Base-by-base conservation (phyloP, 1,284 basidiomycete species). In the Leccinum fallax region DNA sequence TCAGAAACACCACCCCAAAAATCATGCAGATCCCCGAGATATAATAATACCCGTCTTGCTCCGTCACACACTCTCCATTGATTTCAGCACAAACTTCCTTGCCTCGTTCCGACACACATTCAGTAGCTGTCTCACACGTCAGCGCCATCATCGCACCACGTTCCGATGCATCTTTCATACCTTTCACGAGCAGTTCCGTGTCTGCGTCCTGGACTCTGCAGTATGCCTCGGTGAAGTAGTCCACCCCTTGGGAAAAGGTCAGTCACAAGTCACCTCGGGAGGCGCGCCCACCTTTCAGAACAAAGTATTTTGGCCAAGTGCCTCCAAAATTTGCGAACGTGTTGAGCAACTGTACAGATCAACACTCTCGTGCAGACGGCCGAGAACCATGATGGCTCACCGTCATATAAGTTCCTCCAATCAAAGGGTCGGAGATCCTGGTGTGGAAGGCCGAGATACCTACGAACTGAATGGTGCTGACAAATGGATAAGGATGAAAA, bases 391-490 rank as follows among this genome's bases (percentile, higher is more conserved):
- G 48, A 26, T 19, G 6, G 72, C 88, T 75, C 72, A 94, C 94
- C 15, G 95, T 98, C 95, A 98, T 98, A 75, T 98, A 98, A 1
- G 96, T 98, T 55, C 95, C 97, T 32, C 97, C 97, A 64, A 99
- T 98, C 15, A 98, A 73, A 0, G 97, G 97, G 74, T 99, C 97
- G 0, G 97, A 95, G 57, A 99, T 92, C 63, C 94, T 89, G 2
- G 96, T 98, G 74, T 99, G 97, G 84, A 98, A 99, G 4, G 97
- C 97, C 9, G 95, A 94, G 67, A 99, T 96, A 16, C 97, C 96
- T 21, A 98, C 97, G 71, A 99, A 99, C 77, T 99, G 97, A 10
- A 99, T 91, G 7, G 97, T 99, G 58, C 94, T 96, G 62, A 53
- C 46, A 53, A 46, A 43, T 43, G 13, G 43, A 59, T 63, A 30